phyloP scores from a whole-genome alignment of 2,329 filamentous ascomycete genomes.

The Microdochium trichocladiopsis region DNA sequence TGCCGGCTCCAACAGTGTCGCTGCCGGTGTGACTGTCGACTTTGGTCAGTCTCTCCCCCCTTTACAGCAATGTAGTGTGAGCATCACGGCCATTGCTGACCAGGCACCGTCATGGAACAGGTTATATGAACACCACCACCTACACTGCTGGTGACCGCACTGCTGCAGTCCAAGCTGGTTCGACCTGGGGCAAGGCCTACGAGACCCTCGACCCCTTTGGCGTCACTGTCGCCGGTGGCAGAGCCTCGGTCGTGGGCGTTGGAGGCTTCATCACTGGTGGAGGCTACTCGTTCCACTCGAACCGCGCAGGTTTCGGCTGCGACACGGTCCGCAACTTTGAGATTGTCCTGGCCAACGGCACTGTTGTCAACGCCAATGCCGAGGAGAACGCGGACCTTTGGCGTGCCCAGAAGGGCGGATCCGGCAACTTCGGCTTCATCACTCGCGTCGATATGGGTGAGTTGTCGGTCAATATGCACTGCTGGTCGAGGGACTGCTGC shows the following conservation, averaged over 20 bases:
- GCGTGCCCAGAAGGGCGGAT: slow-evolving; percentile 3
- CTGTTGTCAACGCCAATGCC: slow-evolving; percentile 24
- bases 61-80: too few species aligned
- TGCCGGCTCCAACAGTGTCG: slow-evolving; percentile 5
- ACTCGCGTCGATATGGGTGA: slow-evolving; percentile 1
- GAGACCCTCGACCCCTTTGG: slow-evolving; percentile 8
- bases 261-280: slow-evolving; percentile 16
- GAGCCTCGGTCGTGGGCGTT: slow-evolving; percentile 15
- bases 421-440: slow-evolving; percentile 3
- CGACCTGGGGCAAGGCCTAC: slow-evolving; percentile 14
- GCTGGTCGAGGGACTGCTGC: not conserved
- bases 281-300: slow-evolving; percentile 12
- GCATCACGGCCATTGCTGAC: not conserved
- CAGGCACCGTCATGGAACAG: not conserved
- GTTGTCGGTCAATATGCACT: not conserved
- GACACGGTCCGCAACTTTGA: slow-evolving; percentile 6
- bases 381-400: slow-evolving; percentile 27
- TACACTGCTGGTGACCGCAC: slow-evolving; percentile 16
- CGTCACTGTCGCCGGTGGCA: slow-evolving; percentile 13
- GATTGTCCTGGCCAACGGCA: slow-evolving; percentile 27
- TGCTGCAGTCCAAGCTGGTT: slow-evolving; percentile 20
- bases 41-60: slow-evolving; percentile 1
- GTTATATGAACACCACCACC: slow-evolving; percentile 18
- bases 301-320: slow-evolving; percentile 31
- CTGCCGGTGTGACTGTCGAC: slow-evolving; percentile 7